Conservation (phyloP, 2,329 filamentous ascomycete genomes). For the Endoconidiophora laricicola region DNA sequence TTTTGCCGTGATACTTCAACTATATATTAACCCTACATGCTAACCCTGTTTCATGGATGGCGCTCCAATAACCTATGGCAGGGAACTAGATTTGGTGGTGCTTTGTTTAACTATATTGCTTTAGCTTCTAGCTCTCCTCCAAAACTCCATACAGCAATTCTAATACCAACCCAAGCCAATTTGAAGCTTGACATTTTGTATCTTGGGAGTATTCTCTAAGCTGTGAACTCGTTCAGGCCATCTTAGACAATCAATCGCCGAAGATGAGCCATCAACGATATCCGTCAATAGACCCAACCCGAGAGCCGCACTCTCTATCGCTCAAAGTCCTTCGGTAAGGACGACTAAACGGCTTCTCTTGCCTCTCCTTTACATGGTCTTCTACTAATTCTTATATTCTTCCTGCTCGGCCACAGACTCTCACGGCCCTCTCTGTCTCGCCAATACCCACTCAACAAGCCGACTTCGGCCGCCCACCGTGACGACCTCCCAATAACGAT, state of each 20-base stretch:
- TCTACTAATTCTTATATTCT: neutral
- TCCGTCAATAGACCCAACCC: conserved; percentile 39
- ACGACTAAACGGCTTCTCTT: neutral
- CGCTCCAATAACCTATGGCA: no score
- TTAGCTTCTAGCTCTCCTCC: no score
- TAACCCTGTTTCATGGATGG: no score
- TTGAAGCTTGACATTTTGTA: no score
- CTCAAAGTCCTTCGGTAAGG: conserved; percentile 55
- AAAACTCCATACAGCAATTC: no score
- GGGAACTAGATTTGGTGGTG: no score
- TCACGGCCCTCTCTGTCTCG: conserved; percentile 64
- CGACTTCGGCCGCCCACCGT: conserved; percentile 25
- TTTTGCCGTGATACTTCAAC: neutral
- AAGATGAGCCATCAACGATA: conserved; percentile 43
- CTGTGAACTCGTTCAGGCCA: no score
- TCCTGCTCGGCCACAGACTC: conserved; percentile 35
- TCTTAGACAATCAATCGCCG: neutral
- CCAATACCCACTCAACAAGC: conserved; percentile 36
- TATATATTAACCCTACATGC: neutral
- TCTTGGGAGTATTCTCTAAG: no score
- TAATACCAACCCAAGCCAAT: no score
- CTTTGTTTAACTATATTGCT: no score
- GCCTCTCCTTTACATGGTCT: neutral
- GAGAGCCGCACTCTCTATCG: conserved; percentile 65
- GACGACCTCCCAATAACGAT: conserved; percentile 14